Conservation (phyloP, 805 yeast genomes). For the Kockiozyma suomiensis region DNA sequence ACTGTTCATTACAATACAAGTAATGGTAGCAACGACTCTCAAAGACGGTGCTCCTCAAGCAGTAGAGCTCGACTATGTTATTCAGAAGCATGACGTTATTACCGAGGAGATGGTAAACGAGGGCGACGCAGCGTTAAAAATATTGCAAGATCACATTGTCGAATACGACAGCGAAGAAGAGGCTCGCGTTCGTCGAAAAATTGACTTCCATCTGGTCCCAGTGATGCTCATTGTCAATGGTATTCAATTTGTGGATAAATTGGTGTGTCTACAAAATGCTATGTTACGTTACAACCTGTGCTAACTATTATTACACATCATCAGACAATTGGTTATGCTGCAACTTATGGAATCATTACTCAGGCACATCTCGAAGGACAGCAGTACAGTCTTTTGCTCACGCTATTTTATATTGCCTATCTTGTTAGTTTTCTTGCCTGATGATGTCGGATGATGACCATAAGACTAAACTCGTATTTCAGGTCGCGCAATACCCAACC, state of each 20-base stretch:
- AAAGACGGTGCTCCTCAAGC: no score
- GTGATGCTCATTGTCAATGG: neutral
- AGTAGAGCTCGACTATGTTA: neutral
- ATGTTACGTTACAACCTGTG: neutral
- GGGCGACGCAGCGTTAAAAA: neutral
- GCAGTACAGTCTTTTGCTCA: slow-evolving; percentile 7
- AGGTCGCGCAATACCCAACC: neutral
- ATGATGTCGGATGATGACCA: no score
- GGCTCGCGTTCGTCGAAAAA: neutral
- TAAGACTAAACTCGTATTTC: no score
- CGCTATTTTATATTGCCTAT: slow-evolving; percentile 52
- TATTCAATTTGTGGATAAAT: neutral
- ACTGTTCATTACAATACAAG: no score
- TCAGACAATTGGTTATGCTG: neutral
- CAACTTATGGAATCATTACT: neutral
- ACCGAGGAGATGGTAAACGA: neutral
- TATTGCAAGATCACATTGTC: neutral
- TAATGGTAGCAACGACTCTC: no score
- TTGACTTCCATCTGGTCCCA: neutral
- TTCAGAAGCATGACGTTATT: neutral
- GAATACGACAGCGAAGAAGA: neutral
- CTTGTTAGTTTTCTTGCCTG: no score
- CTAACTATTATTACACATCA: neutral
- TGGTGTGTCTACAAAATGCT: neutral
- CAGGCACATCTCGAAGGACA: neutral